phyloP scores from a whole-genome alignment of 2,329 filamentous ascomycete genomes.

The Phoma sp. region DNA sequence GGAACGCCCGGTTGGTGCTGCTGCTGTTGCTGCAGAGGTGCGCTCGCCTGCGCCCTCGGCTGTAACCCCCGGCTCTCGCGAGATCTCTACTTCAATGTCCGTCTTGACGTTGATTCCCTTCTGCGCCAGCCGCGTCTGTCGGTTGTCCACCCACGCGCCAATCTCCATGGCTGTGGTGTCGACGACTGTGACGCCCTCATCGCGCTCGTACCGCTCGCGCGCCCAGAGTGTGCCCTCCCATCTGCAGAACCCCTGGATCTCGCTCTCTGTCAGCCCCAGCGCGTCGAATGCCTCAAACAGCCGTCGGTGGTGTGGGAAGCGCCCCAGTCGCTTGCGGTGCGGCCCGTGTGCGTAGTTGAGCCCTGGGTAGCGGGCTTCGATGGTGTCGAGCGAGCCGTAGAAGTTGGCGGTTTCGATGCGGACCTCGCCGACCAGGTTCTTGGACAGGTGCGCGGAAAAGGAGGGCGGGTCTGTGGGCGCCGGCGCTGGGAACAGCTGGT shows the following conservation, averaged over 20 bases:
- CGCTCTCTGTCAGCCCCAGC: slow-evolving; percentile 69
- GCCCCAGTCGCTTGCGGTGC: slow-evolving; percentile 77
- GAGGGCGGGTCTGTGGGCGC: slow-evolving; percentile 71
- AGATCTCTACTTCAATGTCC: slow-evolving; percentile 51
- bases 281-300: slow-evolving; percentile 78
- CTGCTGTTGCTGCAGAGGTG: too few species aligned
- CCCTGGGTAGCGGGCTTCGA: slow-evolving; percentile 81
- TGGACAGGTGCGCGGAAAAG: slow-evolving; percentile 72
- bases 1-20: too few species aligned
- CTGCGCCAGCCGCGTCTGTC: slow-evolving; percentile 19
- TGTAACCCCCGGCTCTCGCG: neutral
- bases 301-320: slow-evolving; percentile 76
- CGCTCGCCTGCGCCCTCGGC: slow-evolving; percentile 39
- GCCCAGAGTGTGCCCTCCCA: slow-evolving; percentile 88
- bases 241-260: slow-evolving; percentile 75
- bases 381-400: slow-evolving; percentile 78
- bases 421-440: slow-evolving; percentile 76
- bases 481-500: slow-evolving; percentile 73
- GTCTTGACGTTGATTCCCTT: slow-evolving; percentile 51
- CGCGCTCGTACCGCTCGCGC: slow-evolving; percentile 77
- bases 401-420: slow-evolving; percentile 79
- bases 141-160: slow-evolving; percentile 62
- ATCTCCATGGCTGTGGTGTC: slow-evolving; percentile 77
- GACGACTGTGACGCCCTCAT: slow-evolving; percentile 71
- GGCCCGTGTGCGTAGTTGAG: slow-evolving; percentile 77